Percentiles rank a stretch among this genome's conserved stretches.
These are phyloP conservation scores for Carex myosuroides DNA, from an alignment of 176 grass and related monocot genomes.

Conservation along the genomic window DNA sequence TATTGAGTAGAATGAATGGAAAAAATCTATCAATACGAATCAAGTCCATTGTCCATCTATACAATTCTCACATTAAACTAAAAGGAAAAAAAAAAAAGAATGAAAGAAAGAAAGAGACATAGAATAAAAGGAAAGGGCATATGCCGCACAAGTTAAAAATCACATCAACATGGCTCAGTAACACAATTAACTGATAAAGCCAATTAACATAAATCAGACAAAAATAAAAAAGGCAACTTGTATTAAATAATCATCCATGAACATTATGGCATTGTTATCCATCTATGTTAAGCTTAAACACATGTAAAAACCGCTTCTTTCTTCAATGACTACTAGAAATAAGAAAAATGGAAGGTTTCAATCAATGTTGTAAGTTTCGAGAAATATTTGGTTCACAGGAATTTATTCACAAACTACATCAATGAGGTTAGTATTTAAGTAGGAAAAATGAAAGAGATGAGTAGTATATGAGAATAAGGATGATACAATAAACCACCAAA, in stretches of 20 bases:
- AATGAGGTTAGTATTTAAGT: background rate
- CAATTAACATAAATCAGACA: constrained; percentile 11
- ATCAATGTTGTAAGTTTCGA: background rate
- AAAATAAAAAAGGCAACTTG: constrained; percentile 33
- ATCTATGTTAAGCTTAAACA: constrained; percentile 81
- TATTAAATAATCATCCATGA: constrained; percentile 72
- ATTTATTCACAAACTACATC: background rate
- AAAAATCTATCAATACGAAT: too few relatives aligned
- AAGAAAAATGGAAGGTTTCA: constrained; percentile 2
- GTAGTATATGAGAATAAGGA: constrained; percentile 6
- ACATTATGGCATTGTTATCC: constrained; percentile 91
- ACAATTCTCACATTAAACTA: constrained; percentile 12
- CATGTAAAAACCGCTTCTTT: constrained; percentile 51
- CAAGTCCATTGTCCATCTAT: constrained; percentile 29
- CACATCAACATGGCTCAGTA: background rate
- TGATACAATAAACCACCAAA: constrained; percentile 57
- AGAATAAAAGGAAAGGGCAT: background rate
- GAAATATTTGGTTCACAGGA: background rate
- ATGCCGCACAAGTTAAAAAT: background rate
- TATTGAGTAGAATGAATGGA: background rate
- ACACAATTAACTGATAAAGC: background rate
- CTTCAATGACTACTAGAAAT: constrained; percentile 50
- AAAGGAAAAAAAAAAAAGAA: background rate
- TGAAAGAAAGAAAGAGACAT: background rate
- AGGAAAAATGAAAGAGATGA: constrained; percentile 6